These are phyloP conservation scores for Nannizziopsis arthrosporioides DNA, from an alignment of 2,329 filamentous ascomycete genomes.

Conservation along the genomic window DNA sequence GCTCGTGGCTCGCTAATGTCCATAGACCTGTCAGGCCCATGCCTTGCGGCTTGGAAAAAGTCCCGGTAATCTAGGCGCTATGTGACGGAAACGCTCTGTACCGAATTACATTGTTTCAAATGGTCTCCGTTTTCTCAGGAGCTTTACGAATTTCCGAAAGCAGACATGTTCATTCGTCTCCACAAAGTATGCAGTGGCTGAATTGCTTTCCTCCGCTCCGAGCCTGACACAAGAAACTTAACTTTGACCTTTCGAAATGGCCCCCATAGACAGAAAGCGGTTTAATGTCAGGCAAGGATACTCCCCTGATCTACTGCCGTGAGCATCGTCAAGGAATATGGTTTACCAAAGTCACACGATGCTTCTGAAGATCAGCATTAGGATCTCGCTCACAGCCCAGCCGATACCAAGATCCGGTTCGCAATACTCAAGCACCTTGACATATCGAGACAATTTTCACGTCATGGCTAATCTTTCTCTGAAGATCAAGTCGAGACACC, in stretches of 20 bases:
- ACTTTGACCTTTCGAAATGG: constrained; percentile 1
- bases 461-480: not conserved
- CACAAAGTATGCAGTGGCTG: not conserved
- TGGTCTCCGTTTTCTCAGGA: not conserved
- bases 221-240: not conserved
- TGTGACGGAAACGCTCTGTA: not conserved
- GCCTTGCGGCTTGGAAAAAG: too few relatives aligned
- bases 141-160: not conserved
- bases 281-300: not conserved
- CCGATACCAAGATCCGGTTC: not conserved
- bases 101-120: not conserved
- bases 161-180: not conserved
- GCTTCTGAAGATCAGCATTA: constrained; percentile 1
- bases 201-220: constrained; percentile 7
- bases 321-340: not conserved
- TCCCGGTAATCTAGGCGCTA: too few relatives aligned
- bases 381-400: not conserved
- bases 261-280: not conserved
- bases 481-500: not conserved
- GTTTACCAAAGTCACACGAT: constrained; percentile 4
- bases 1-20: too few relatives aligned
- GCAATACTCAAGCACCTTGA: not conserved
- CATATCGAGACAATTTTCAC: not conserved
- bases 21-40: too few relatives aligned
- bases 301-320: not conserved